Percentiles rank a stretch among this genome's conserved stretches.
Conservation (phyloP, 306 rosid species). For the Coriaria nepalensis region DNA sequence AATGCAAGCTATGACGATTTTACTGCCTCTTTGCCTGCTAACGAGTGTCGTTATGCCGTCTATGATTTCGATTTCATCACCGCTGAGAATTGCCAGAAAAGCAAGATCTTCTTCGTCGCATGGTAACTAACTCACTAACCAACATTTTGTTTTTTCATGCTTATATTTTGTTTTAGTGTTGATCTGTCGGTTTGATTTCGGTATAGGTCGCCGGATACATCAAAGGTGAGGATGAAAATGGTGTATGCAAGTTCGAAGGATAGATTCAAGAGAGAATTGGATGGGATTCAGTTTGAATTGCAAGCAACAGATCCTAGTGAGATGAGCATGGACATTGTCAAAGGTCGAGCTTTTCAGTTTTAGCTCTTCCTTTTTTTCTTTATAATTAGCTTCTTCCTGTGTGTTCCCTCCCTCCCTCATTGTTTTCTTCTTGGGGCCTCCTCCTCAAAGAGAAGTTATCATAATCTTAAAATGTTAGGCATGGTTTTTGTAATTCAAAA, state of each 20-base stretch:
- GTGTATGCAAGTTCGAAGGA: conserved; percentile 94
- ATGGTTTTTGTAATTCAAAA: too few relatives aligned
- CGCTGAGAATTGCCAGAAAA: conserved; percentile 69
- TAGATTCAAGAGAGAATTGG: conserved; percentile 83
- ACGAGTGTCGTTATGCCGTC: conserved; percentile 83
- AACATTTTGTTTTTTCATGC: not conserved
- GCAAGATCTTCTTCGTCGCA: conserved; percentile 90
- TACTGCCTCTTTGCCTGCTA: conserved; percentile 55
- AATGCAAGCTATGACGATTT: conserved; percentile 44
- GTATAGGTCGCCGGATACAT: conserved; percentile 61
- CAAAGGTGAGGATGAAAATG: conserved; percentile 89
- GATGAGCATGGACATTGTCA: conserved; percentile 85
- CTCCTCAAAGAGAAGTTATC: too few relatives aligned
- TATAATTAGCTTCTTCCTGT: conserved; percentile 4
- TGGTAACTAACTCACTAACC: conserved; percentile 34
- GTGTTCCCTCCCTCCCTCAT: conserved; percentile 11
- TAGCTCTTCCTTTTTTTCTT: not conserved
- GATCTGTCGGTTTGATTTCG: not conserved
- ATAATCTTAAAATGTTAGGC: too few relatives aligned
- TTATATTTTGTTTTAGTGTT: not conserved
- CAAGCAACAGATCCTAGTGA: conserved; percentile 97
- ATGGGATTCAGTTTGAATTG: conserved; percentile 66
- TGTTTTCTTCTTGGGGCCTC: conserved; percentile 7
- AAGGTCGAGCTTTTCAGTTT: conserved; percentile 33
- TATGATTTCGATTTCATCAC: conserved; percentile 73